Evolutionary conservation across 2,329 filamentous ascomycete species (phyloP).

Genomic region (Neofusicoccum sp.): DNA sequence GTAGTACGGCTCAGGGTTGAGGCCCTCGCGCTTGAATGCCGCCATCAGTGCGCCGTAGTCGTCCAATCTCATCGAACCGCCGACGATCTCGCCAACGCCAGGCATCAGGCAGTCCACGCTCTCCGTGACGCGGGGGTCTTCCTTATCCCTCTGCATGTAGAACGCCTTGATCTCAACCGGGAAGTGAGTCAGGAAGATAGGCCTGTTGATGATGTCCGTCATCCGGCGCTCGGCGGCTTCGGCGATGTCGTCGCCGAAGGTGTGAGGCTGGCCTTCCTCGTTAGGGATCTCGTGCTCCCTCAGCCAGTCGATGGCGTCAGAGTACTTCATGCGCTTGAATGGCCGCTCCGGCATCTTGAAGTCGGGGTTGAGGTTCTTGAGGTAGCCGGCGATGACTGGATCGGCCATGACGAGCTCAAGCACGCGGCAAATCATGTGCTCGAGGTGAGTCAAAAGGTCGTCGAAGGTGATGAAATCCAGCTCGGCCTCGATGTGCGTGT

Average conservation of each 20-base stretch:
- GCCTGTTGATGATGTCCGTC: conserved; percentile 94
- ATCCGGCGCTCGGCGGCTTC: conserved; percentile 95
- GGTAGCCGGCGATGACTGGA: conserved; percentile 68
- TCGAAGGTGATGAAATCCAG: conserved; percentile 94
- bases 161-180: conserved; percentile 97
- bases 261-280: conserved; percentile 87
- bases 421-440: conserved; percentile 84
- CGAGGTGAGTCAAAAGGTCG: conserved; percentile 84
- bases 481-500: conserved; percentile 95
- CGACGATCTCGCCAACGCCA: conserved; percentile 94
- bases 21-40: conserved; percentile 84
- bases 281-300: conserved; percentile 87
- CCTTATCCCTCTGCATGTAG: conserved; percentile 91
- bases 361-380: conserved; percentile 87
- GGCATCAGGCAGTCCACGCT: conserved; percentile 88
- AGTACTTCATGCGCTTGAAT: conserved; percentile 93
- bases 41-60: conserved; percentile 86
- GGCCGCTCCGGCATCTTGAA: conserved; percentile 82
- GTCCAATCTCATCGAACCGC: conserved; percentile 95
- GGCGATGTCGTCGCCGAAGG: conserved; percentile 96
- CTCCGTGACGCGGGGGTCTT: conserved; percentile 84
- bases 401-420: conserved; percentile 77
- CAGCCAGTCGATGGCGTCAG: conserved; percentile 93
- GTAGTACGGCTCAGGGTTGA: conserved; percentile 85
- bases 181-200: conserved; percentile 97